Percentiles rank a stretch among this genome's conserved stretches.
Conservation (phyloP, 768 basidiomycete species). For the Punctularia strigosozonata region DNA sequence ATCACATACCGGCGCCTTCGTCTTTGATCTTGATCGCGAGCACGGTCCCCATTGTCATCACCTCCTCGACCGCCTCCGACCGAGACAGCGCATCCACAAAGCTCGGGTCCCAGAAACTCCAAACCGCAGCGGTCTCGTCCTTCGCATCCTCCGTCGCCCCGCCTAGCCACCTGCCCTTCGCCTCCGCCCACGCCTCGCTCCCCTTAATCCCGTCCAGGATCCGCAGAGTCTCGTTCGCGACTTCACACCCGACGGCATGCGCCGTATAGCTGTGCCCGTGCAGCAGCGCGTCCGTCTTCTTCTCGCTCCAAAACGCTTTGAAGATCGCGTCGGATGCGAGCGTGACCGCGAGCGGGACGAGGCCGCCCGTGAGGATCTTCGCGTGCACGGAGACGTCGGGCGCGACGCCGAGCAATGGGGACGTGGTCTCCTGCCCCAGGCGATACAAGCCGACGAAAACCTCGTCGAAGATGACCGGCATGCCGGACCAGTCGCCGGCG, state of each 20-base stretch:
- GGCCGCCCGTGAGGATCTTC: conserved; percentile 88
- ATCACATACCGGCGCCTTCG: conserved; percentile 39
- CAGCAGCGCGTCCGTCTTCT: conserved; percentile 76
- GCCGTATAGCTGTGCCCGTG: conserved; percentile 97
- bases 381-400: conserved; percentile 92
- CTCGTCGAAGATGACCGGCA: conserved; percentile 93
- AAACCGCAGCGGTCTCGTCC: conserved; percentile 26
- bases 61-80: conserved; percentile 46
- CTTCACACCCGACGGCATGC: conserved; percentile 85
- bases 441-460: conserved; percentile 93
- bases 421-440: conserved; percentile 57
- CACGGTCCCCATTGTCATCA: conserved; percentile 84
- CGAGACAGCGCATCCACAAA: conserved; percentile 59
- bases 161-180: conserved; percentile 46
- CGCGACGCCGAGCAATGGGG: conserved; percentile 50
- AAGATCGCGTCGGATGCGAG: conserved; percentile 76
- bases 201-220: conserved; percentile 40
- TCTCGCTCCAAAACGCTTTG: conserved; percentile 59
- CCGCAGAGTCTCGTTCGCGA: conserved; percentile 71
- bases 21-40: conserved; percentile 67
- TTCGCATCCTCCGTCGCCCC: conserved; percentile 3
- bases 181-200: conserved; percentile 46
- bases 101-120: conserved; percentile 81
- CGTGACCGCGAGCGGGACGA: conserved; percentile 79
- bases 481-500: conserved; percentile 39